Evolutionary conservation across 257 asterid species (phyloP).

Genomic region (Solanum piurae): DNA sequence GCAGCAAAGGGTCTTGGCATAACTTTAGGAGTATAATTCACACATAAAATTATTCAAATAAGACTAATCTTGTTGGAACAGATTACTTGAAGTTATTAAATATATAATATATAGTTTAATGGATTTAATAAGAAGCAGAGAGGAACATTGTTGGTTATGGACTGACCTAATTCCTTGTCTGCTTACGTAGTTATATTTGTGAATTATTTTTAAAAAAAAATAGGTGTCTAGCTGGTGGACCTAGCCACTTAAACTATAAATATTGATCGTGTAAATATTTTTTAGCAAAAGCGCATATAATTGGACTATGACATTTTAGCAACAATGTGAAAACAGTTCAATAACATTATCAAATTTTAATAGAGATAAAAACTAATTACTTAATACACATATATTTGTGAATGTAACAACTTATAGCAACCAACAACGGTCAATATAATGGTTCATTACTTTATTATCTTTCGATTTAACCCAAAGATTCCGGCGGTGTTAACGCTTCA

Average conservation of each 20-base stretch:
- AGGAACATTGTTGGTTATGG: neutral
- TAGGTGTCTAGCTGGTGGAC: neutral
- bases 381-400: neutral
- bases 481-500: neutral
- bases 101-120: neutral
- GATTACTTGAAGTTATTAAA: neutral
- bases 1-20: neutral
- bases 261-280: neutral
- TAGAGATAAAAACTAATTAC: fast-evolving
- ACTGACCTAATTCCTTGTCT: neutral
- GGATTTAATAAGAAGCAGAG: neutral
- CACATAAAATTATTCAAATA: neutral
- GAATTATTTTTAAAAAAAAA: neutral
- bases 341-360: neutral
- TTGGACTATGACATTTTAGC: neutral
- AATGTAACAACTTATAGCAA: neutral
- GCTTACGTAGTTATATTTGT: neutral
- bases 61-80: neutral
- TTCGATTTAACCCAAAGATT: neutral
- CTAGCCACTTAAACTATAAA: neutral
- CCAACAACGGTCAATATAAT: neutral
- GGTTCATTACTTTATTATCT: neutral
- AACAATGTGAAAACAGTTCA: neutral
- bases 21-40: neutral
- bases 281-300: neutral